Percentiles rank a stretch among this genome's conserved stretches.
phyloP scores from a whole-genome alignment of 495 filamentous ascomycete species.

The Neurospora sp. region DNA sequence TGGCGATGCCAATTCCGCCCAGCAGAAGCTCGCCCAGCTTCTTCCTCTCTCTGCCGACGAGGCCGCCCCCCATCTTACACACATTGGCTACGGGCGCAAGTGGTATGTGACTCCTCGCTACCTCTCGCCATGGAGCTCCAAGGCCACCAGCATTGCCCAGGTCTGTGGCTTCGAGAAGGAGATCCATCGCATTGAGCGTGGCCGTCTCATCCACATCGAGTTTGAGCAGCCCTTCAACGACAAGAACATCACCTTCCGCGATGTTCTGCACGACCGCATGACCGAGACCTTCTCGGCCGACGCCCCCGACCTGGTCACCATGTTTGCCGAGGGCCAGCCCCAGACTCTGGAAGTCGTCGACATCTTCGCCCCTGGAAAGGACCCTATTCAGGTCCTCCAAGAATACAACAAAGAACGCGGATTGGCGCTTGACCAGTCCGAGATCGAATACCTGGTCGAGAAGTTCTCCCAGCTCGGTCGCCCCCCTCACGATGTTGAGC shows the following conservation, averaged over 20 bases:
- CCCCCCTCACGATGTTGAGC: slow-evolving; percentile 80
- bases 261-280: slow-evolving; percentile 85
- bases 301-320: slow-evolving; percentile 54
- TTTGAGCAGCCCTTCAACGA: slow-evolving; percentile 41
- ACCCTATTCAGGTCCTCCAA: slow-evolving; percentile 61
- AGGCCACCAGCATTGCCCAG: slow-evolving; percentile 85
- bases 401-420: slow-evolving; percentile 75
- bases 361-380: slow-evolving; percentile 49
- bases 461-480: slow-evolving; percentile 66
- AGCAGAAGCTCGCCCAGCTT: slow-evolving; percentile 30
- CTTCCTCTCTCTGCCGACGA: slow-evolving; percentile 23
- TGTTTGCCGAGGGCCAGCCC: slow-evolving; percentile 72
- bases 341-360: slow-evolving; percentile 61
- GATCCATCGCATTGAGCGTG: slow-evolving; percentile 80
- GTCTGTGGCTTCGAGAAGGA: slow-evolving; percentile 72
- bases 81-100: slow-evolving; percentile 25
- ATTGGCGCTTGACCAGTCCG: slow-evolving; percentile 73
- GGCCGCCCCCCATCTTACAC: slow-evolving; percentile 9
- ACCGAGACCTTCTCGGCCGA: slow-evolving; percentile 63
- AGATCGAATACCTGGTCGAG: slow-evolving; percentile 88
- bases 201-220: slow-evolving; percentile 57
- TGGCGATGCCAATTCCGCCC: slow-evolving; percentile 18
- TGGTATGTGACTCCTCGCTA: slow-evolving; percentile 74
- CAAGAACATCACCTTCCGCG: slow-evolving; percentile 49
- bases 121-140: slow-evolving; percentile 94